Evolutionary conservation across 306 rosid species (phyloP).

Genomic region (Psophocarpus tetragonolobus): DNA sequence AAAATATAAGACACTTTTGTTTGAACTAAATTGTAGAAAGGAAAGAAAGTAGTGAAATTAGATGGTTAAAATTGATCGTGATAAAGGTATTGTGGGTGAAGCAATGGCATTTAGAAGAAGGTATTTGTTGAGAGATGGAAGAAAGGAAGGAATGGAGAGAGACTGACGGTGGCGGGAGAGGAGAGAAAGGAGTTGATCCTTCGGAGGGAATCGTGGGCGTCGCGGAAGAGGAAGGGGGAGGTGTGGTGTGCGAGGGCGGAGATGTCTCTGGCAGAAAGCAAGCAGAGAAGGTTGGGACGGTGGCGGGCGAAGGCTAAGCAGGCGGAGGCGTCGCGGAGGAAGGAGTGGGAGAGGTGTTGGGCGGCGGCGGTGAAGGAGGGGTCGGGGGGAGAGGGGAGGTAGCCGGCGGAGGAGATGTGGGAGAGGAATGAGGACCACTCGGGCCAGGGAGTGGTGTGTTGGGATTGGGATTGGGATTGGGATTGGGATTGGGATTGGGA

Average conservation of each 20-base stretch:
- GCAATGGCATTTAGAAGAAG: too few species aligned
- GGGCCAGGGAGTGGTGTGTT: slow-evolving; percentile 50
- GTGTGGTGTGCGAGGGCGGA: slow-evolving; percentile 59
- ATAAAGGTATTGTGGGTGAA: too few species aligned
- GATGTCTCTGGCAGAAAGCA: slow-evolving; percentile 73
- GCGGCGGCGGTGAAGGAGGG: neutral
- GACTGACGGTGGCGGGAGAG: too few species aligned
- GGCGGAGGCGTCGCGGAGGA: slow-evolving; percentile 50
- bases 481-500: slow-evolving; percentile 44
- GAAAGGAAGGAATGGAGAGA: too few species aligned
- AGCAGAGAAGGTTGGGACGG: slow-evolving; percentile 59
- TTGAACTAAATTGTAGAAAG: too few species aligned
- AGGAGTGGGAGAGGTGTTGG: slow-evolving; percentile 11
- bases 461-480: slow-evolving; percentile 28
- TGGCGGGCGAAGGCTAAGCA: slow-evolving; percentile 68
- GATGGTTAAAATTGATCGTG: too few species aligned
- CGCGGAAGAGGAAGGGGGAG: slow-evolving; percentile 63
- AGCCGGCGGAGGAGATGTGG: slow-evolving; percentile 56
- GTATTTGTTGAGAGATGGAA: too few species aligned
- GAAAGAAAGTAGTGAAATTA: too few species aligned
- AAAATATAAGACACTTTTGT: too few species aligned
- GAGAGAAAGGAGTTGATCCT: slow-evolving; percentile 60
- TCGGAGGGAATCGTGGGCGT: slow-evolving; percentile 44
- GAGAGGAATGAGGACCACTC: slow-evolving; percentile 63
- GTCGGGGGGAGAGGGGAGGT: slow-evolving; percentile 22